These are phyloP conservation scores for Sclerotinia trifoliorum DNA, from an alignment of 2,329 filamentous ascomycete genomes.

Conservation along the genomic window DNA sequence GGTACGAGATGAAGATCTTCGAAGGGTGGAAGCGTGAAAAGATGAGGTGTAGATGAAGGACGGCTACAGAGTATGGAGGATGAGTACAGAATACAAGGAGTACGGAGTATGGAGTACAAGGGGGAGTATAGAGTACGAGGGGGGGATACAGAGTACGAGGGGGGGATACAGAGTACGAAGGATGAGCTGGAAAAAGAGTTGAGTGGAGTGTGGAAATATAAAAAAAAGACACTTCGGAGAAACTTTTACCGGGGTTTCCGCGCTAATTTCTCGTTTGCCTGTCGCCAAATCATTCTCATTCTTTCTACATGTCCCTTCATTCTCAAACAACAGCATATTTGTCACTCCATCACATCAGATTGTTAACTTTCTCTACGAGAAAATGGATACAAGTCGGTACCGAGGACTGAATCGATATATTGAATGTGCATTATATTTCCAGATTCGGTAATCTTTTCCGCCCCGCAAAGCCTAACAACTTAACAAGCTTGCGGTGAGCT, in stretches of 20 bases:
- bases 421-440: conserved; percentile 13
- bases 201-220: background rate
- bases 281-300: conserved; percentile 1
- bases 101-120: too few relatives aligned
- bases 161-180: background rate
- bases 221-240: background rate
- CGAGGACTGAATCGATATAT: background rate
- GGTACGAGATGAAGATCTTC: background rate
- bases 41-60: background rate
- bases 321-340: background rate
- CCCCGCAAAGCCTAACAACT: background rate
- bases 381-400: conserved; percentile 6
- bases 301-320: background rate
- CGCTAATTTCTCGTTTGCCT: conserved; percentile 8
- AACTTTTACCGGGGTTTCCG: background rate
- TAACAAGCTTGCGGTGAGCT: conserved; percentile 9
- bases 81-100: too few relatives aligned
- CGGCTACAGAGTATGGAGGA: background rate
- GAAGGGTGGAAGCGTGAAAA: background rate
- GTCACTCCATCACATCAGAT: conserved; percentile 1
- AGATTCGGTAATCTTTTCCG: conserved; percentile 8
- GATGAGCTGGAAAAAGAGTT: background rate
- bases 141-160: too few relatives aligned
- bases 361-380: background rate
- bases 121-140: too few relatives aligned